Evolutionary conservation across 495 filamentous ascomycete species (phyloP).

Genomic region (Patellaria atrata): DNA sequence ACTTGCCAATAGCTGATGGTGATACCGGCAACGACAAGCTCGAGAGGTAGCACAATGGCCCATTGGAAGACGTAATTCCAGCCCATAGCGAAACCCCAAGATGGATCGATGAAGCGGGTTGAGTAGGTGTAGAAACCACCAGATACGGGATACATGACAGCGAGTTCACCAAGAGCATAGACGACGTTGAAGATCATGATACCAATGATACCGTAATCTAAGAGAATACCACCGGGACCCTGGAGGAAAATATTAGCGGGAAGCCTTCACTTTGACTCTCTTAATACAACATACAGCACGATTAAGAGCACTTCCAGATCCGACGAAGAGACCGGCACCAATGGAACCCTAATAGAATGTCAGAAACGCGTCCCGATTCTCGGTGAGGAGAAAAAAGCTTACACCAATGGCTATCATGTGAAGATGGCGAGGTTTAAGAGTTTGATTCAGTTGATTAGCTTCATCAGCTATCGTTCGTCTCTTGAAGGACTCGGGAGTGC

Average conservation of each 20-base stretch:
- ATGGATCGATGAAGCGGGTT: slow-evolving; percentile 40
- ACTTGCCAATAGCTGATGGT: slow-evolving; percentile 44
- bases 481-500: slow-evolving; percentile 20
- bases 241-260: not conserved
- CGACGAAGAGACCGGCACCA: slow-evolving; percentile 28
- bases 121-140: slow-evolving; percentile 46
- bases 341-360: no score
- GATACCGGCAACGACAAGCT: slow-evolving; percentile 39
- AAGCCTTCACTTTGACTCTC: no score
- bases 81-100: slow-evolving; percentile 41
- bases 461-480: slow-evolving; percentile 15
- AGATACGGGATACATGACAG: slow-evolving; percentile 53
- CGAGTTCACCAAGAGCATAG: slow-evolving; percentile 55
- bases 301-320: slow-evolving; percentile 20
- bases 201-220: slow-evolving; percentile 39
- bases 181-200: slow-evolving; percentile 40
- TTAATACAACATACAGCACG: slow-evolving; percentile 22
- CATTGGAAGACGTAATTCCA: slow-evolving; percentile 37
- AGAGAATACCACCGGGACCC: slow-evolving; percentile 24
- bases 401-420: slow-evolving; percentile 31
- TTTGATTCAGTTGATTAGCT: slow-evolving; percentile 22
- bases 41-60: slow-evolving; percentile 33
- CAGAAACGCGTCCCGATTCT: no score
- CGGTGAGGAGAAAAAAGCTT: no score
- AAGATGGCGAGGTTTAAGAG: slow-evolving; percentile 23